Base-by-base conservation (phyloP, 257 asterid species). In the Leonotis leonurus region DNA sequence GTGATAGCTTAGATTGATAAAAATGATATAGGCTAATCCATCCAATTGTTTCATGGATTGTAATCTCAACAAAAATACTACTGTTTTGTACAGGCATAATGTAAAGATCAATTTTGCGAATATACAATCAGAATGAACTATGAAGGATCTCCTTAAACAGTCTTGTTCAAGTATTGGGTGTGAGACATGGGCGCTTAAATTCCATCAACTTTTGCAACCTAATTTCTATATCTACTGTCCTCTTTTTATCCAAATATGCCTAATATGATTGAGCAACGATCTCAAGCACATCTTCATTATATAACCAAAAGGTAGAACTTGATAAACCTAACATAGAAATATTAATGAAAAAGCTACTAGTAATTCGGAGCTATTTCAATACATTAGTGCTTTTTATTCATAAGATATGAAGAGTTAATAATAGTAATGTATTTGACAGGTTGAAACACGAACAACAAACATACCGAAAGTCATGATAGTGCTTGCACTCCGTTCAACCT, bases 401-500 rank as follows among this genome's bases (percentile, higher is more conserved):
- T 35, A 49, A 53, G 25, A 37, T 46, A 39, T 45, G 39, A 3
- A 46, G 6, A 40, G 4, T 17, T n/a, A 18, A 56, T 56, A 36
- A 13, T 6, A 18, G 25, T 5, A 51, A 32, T 18, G 25, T 12
- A 37, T 5, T 17, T n/a, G 29, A 17, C 17, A 11, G 24, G 5
- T 43, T n/a, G 49, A 52, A 48, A 36, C 32, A 36, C 1, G 5
- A 12, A 0, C 13, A 56, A 29, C 14, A 44, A 61, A 55, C 71
- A 59, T 82, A 89, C 99, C 99, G 64, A 93, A 73, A 33, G 97
- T 89, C 94, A 82, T 82, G 65, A 89, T 79, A 52, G 96, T 92
- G 80, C 95, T 75, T 11, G 84, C 81, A 68, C 84, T 92, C 67
- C 97, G 76, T 73, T 92, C 99, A 76, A 87, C 97, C 74, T 92